Evolutionary conservation across 768 basidiomycete species (phyloP), one percentile per base, ranked within the genome.

Genomic region (Clitopilus hobsonii): DNA sequence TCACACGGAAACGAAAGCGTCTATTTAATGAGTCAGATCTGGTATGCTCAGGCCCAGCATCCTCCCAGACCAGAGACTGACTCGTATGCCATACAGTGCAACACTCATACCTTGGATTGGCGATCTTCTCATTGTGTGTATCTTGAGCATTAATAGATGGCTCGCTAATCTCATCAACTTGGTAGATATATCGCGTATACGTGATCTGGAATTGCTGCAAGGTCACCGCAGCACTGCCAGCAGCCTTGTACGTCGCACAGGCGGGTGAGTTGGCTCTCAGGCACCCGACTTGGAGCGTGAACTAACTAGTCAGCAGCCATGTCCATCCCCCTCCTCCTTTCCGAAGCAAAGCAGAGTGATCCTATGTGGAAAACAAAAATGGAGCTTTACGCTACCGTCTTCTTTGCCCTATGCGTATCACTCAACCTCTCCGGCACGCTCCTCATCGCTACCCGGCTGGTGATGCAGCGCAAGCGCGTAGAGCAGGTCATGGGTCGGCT

Each of bases 51-150:
- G 1, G 13, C 25, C 29, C 0, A 18, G 6, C 1, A 38, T 2
- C 1, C 16, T 41, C 25, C 29, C 52, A 27, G 7, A 50, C 3
- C 20, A 5, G 23, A 28, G 23, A 13, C 13, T 48, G 3, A 11
- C 26, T 51, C 23, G 29, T 1, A 16, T 5, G 25, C 14, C 27
- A 30, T 32, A 4, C 25, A 64, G 63, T n/a, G 51, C 47, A 4
- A 59, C 59, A 5, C 45, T 62, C 20, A 49, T 64, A 10, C 59
- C 63, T 14, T 64, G 63, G 63, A 52, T 64, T 16, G 61, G 63
- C 5, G 61, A 64, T 51, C 28, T 64, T 6, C 48, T 64, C 49
- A 64, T 64, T 57, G 63, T 64, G 22, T 0, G 58, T 38, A 14
- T 20, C 16, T 16, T 20, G 18, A 16, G 22, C 25, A n/a, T 28